Base-by-base conservation (phyloP, 2,329 filamentous ascomycete genomes). In the Alternaria sp. region DNA sequence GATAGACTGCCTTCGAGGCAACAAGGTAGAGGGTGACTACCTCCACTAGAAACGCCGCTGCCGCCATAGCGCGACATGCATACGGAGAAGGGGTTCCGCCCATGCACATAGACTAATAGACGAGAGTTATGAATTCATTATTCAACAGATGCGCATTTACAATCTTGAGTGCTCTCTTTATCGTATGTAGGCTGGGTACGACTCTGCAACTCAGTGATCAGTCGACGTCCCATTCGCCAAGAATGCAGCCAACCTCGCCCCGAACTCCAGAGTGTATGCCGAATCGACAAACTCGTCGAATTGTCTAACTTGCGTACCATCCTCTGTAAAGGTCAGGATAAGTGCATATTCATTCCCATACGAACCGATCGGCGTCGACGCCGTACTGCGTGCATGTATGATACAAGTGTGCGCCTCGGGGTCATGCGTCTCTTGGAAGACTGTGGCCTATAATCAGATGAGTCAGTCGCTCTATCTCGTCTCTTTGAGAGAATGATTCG, bases 271-370 rank as follows among this genome's bases (percentile, higher is more conserved):
- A 8, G 55, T 51, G 40, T 57, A 52, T 32, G 55, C 55, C 36
- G 55, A 57, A 46, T 57, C 55, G 16, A 52, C 54, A 18, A 52
- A 52, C 25, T 57, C 54, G n/a, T 32, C 20, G 7, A 57, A 51
- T 7, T 36, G 32, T 30, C 2, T 44, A 5, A 57, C 46, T 38
- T 57, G 43, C 12, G 28, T 52, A 3, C 54, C 54, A 12, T 57
- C 46, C 5, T 57, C 46, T 25, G 54, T 57, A 34, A 57, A 52
- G 10, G 27, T 51, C 18, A 57, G 22, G 1, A 57, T 44, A n/a
- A 57, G 28, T 28, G 54, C 54, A 3, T 57, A 57, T 27, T 57
- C 54, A 25, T 57, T 57, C 32, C n/a, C 54, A 20, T 57, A 57
- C 9, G 36, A 46, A 1, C 54, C 54, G 30, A 57, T 52, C 10